Base-by-base conservation (phyloP, 176 grass and related monocot species). In the Microstegium vimineum region DNA sequence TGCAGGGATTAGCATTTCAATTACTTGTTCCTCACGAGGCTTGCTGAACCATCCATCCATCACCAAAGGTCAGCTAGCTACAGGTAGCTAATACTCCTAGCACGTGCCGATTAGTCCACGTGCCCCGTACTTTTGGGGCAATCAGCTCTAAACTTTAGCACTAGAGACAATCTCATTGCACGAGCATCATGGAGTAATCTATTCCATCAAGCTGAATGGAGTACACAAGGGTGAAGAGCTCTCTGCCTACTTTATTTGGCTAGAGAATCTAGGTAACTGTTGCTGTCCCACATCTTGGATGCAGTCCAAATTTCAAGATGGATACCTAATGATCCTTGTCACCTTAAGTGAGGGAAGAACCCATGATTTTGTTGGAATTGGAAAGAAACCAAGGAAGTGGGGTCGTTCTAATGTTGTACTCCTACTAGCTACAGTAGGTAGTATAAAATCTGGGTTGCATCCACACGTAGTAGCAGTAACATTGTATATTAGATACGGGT, bases 101-200 rank as follows among this genome's bases (percentile, higher is more conserved):
- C 79, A 86, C 88, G 79, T 82, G 88, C 59, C 40, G 88, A 86
- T 90, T 73, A 78, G 74, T 86, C 73, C 83, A 86, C 73, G 88
- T 86, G 88, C 83, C 83, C 46, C 30, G 38, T 66, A 28, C 88
- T 37, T 86, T 49, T 23, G 16, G 46, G 52, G 57, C 45, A 49
- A 73, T 31, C 69, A 82, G 36, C 42, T 64, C 45, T 33, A 5
- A 23, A 13, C 35, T 74, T 68, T 62, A 38, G 8, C 38, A 32
- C 16, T 42, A 46, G 45, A 46, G 60, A 81, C 33, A 71, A 71
- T 71, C 73, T 51, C 16, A 73, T 43, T 73, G 59, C 38, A 80
- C 36, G 31, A 76, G 43, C 41, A 77, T 86, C 73, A 77, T 86
- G 65, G 78, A 66, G 64, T 67, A 71, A 76, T 83, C 71, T 54